Conservation (phyloP, 2,329 filamentous ascomycete species). For the Xylaria sp. region DNA sequence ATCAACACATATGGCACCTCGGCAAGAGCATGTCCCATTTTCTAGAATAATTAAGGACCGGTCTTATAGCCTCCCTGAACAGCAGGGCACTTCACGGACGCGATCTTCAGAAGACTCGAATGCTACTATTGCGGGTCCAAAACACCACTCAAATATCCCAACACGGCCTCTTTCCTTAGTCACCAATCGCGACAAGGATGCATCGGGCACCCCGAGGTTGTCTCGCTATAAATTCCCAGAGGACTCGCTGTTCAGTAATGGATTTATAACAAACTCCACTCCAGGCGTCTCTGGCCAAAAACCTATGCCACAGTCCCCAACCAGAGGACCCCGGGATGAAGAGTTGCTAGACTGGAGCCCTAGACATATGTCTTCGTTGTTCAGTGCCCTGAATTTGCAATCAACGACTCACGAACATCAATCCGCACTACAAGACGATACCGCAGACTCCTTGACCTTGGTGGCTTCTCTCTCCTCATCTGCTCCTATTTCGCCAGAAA, state of each 20-base stretch:
- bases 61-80: constrained; percentile 31
- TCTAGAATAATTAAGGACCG: constrained; percentile 26
- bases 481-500: constrained; percentile 15
- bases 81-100: constrained; percentile 24
- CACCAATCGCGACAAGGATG: constrained; percentile 3
- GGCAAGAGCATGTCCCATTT: constrained; percentile 53
- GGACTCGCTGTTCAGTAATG: constrained; percentile 27
- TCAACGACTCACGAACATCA: constrained; percentile 17
- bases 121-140: constrained; percentile 21
- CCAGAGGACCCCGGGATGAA: constrained; percentile 5
- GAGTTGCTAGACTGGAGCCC: constrained; percentile 35
- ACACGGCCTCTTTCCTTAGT: constrained; percentile 10
- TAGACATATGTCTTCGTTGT: constrained; percentile 34
- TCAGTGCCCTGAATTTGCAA: constrained; percentile 32
- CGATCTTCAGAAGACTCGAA: constrained; percentile 31
- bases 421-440: constrained; percentile 7
- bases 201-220: constrained; percentile 13
- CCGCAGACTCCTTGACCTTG: constrained; percentile 16
- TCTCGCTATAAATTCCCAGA: constrained; percentile 35
- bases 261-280: constrained; percentile 2
- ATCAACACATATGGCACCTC: constrained; percentile 58
- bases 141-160: constrained; percentile 16
- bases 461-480: constrained; percentile 29
- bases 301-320: neutral
- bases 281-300: constrained; percentile 1